phyloP scores from a whole-genome alignment of 2,329 filamentous ascomycete species.

The Calonectria montana region DNA sequence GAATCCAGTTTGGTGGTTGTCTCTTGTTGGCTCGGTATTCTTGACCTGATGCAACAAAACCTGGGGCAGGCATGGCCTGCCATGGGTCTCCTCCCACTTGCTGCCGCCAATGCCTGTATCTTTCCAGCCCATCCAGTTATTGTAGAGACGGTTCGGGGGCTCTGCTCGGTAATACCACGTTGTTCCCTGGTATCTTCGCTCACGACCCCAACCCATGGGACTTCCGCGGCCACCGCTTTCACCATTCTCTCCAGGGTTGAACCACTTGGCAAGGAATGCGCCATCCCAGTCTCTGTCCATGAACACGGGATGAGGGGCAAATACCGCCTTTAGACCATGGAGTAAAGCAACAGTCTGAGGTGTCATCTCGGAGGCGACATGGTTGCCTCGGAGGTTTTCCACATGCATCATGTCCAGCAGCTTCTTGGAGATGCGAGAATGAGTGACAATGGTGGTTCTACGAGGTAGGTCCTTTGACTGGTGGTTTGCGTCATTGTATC shows the following conservation, averaged over 20 bases:
- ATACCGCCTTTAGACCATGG: conserved; percentile 83
- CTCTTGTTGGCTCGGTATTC: conserved; percentile 63
- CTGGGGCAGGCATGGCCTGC: conserved; percentile 68
- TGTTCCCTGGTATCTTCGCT: conserved; percentile 66
- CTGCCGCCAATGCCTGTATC: conserved; percentile 66
- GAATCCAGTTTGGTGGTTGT: conserved; percentile 54
- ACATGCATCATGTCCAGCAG: conserved; percentile 82
- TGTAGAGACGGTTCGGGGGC: conserved; percentile 68
- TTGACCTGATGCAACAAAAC: conserved; percentile 72
- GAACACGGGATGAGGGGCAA: conserved; percentile 82
- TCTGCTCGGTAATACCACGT: conserved; percentile 72
- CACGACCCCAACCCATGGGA: conserved; percentile 69
- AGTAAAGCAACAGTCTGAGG: conserved; percentile 78
- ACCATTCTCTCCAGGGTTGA: conserved; percentile 68
- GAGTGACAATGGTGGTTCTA: conserved; percentile 82
- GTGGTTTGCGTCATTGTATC: conserved; percentile 67
- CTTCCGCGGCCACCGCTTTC: conserved; percentile 65
- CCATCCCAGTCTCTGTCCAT: conserved; percentile 79
- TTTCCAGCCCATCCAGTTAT: conserved; percentile 72
- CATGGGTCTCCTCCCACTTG: conserved; percentile 67
- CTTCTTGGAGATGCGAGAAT: conserved; percentile 77
- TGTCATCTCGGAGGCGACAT: conserved; percentile 85
- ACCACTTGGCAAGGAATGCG: conserved; percentile 65
- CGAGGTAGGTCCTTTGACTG: conserved; percentile 70
- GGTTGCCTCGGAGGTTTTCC: conserved; percentile 78